These are phyloP conservation scores for Wickerhamiella cacticola DNA, from an alignment of 805 yeast species.

Conservation along the genomic window DNA sequence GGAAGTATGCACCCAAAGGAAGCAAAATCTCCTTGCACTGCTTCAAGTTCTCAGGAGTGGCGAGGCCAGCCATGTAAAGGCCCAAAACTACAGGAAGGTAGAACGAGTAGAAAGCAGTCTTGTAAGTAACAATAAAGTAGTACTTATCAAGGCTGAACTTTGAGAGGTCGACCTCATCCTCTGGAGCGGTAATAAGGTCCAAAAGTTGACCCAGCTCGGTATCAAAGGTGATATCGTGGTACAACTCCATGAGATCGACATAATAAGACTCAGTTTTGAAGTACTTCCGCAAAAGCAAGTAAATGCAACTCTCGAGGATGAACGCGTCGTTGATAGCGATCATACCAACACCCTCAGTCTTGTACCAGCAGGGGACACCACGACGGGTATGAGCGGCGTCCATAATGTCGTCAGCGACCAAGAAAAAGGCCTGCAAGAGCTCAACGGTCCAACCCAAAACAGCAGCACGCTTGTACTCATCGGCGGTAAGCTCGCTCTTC, in stretches of 20 bases:
- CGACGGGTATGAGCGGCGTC: constrained; percentile 92
- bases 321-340: constrained; percentile 96
- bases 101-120: constrained; percentile 95
- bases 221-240: constrained; percentile 95
- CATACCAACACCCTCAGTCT: constrained; percentile 61
- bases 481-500: constrained; percentile 46
- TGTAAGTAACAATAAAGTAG: constrained; percentile 87
- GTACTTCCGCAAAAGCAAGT: constrained; percentile 75
- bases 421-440: constrained; percentile 86
- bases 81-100: constrained; percentile 96
- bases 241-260: constrained; percentile 79
- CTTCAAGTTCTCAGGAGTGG: constrained; percentile 57
- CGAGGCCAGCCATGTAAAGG: constrained; percentile 80
- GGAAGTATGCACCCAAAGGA: constrained; percentile 97
- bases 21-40: constrained; percentile 81
- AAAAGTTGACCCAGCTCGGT: constrained; percentile 94
- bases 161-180: constrained; percentile 77
- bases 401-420: constrained; percentile 98
- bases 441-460: constrained; percentile 93
- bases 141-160: constrained; percentile 83
- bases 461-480: constrained; percentile 73
- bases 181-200: constrained; percentile 95
- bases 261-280: constrained; percentile 74
- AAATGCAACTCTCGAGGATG: constrained; percentile 91
- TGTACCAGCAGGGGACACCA: constrained; percentile 98